Evolutionary conservation across 73 alveolate genomes (phyloP).

Genomic region (Uronychia setigera): DNA sequence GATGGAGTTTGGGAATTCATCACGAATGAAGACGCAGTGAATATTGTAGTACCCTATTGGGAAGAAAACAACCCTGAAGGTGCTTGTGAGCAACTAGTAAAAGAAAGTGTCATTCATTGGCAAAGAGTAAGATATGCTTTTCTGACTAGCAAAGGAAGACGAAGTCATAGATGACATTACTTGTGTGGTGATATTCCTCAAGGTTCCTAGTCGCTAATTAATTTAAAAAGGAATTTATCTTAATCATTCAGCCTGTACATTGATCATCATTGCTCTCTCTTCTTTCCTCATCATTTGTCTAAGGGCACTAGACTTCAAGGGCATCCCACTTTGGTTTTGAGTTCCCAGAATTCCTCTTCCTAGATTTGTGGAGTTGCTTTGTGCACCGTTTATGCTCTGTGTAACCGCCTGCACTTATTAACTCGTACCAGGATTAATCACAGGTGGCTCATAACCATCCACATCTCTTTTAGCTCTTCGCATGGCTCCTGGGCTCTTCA

Average conservation of each 20-base stretch:
- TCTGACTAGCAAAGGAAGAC: slow-evolving; percentile 60
- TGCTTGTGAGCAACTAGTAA: slow-evolving; percentile 25
- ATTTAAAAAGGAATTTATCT: not conserved
- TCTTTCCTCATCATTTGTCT: not conserved
- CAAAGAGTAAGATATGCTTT: slow-evolving; percentile 19
- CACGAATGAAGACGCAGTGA: slow-evolving; percentile 46
- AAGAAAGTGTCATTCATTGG: slow-evolving; percentile 59
- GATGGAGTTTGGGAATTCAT: slow-evolving; percentile 71
- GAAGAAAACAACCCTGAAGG: slow-evolving; percentile 64
- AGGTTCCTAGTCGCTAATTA: slow-evolving; percentile 6
- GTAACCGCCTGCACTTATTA: no score
- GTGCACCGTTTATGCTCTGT: no score
- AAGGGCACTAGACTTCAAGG: not conserved
- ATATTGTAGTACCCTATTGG: slow-evolving; percentile 52
- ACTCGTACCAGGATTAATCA: no score
- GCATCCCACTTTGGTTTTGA: slow-evolving; percentile 2
- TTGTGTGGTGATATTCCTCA: slow-evolving; percentile 43
- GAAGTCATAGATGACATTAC: slow-evolving; percentile 68
- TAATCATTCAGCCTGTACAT: not conserved
- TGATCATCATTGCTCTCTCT: not conserved
- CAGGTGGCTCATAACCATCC: not conserved
- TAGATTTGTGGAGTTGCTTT: no score
- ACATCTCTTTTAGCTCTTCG: not conserved
- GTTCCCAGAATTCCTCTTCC: no score
- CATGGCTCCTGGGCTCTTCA: not conserved